A percentile compares a stretch with the other conserved stretches of the same genome.
phyloP scores from a whole-genome alignment of 1,139 yeast species.

The Yamadazyma siamensis region DNA sequence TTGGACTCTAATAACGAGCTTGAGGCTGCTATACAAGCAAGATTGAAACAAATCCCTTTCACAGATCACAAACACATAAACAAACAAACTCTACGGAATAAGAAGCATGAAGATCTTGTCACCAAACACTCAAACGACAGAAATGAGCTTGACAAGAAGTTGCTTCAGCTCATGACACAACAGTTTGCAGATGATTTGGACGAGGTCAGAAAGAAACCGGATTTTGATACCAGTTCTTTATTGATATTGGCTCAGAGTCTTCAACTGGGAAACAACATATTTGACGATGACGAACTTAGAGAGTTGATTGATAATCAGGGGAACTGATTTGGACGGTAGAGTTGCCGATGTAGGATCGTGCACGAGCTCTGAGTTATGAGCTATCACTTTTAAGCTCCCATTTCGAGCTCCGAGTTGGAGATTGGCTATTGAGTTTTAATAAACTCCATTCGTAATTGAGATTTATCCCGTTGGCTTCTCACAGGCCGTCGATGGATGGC shows the following conservation, averaged over 20 bases:
- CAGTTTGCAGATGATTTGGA: constrained; percentile 64
- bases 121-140: constrained; percentile 22
- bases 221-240: constrained; percentile 57
- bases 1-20: constrained; percentile 6
- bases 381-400: too few species aligned
- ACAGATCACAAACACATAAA: constrained; percentile 13
- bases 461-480: too few species aligned
- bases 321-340: too few species aligned
- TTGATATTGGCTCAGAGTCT: constrained; percentile 61
- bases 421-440: too few species aligned
- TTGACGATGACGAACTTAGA: constrained; percentile 48
- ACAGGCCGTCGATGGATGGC: too few species aligned
- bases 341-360: too few species aligned
- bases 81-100: constrained; percentile 15
- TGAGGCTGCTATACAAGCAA: constrained; percentile 11
- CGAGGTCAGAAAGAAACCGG: constrained; percentile 60
- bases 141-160: constrained; percentile 48
- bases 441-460: too few species aligned
- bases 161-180: constrained; percentile 53
- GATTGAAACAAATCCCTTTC: constrained; percentile 14
- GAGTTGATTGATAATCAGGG: too few species aligned
- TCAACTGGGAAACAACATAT: constrained; percentile 64
- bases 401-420: too few species aligned
- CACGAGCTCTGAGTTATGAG: too few species aligned
- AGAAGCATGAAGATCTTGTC: constrained; percentile 22